Conservation (phyloP, 2,329 filamentous ascomycete genomes). For the Fusarium sp. region DNA sequence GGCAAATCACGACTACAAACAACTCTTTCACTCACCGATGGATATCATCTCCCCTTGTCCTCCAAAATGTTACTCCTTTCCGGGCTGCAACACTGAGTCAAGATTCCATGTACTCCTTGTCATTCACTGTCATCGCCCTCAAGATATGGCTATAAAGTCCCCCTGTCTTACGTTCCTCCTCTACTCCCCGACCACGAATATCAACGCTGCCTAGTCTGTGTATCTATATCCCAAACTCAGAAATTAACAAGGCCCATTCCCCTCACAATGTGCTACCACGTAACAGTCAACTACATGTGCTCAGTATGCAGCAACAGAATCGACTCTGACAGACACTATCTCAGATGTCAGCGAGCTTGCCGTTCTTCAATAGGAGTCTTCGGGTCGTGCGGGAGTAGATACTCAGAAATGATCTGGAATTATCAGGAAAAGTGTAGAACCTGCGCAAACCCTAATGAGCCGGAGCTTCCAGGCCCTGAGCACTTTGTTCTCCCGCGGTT, state of each 20-base stretch:
- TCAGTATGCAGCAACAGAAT: not conserved
- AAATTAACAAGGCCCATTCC: not conserved
- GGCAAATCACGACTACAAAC: not conserved
- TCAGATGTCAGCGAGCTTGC: not conserved
- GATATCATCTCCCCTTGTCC: too few relatives aligned
- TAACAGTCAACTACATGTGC: constrained; percentile 10
- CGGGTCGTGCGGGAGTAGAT: not conserved
- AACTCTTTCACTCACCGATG: not conserved
- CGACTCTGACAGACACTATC: not conserved
- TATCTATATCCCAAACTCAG: too few relatives aligned
- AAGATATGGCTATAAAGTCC: not conserved
- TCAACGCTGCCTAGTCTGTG: not conserved
- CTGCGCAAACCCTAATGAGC: not conserved
- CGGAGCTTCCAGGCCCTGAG: not conserved
- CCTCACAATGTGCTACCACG: not conserved
- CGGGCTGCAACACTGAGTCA: fast-evolving
- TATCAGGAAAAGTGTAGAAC: not conserved
- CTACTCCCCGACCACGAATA: not conserved
- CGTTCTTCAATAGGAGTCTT: not conserved
- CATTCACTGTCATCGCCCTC: not conserved
- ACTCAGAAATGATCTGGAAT: not conserved
- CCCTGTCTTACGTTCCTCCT: not conserved
- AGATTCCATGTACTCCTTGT: fast-evolving
- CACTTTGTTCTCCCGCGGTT: not conserved
- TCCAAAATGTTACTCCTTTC: not conserved